Base-by-base conservation (phyloP, 257 asterid species). In the Osmanthus fragrans region DNA sequence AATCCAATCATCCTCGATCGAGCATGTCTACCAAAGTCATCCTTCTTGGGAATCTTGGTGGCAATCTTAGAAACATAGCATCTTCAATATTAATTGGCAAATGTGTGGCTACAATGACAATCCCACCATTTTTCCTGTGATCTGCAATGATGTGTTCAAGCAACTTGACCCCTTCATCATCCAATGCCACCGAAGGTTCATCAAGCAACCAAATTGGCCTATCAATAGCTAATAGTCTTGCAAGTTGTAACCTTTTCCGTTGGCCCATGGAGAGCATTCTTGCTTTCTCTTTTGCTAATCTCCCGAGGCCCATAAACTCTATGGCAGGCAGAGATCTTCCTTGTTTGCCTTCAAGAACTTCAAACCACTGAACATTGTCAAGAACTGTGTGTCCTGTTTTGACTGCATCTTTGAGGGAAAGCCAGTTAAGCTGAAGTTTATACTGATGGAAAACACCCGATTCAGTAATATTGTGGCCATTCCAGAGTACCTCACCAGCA, bases 191-290 rank as follows among this genome's bases (percentile, higher is more conserved):
- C 0, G 97, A 90, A 68, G 97, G 98, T 80, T 92, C 98, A 74
- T 94, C 98, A 1, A 94, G 92, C 87, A 92, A 79, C 98, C 98
- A 94, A 76, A 90, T 92, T 0, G 92, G 98, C 70, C 96, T 84
- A 78, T 92, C 97, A 27, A 94, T 89, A 4, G 98, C 98, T 82
- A 92, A 79, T 27, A 94, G 47, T 80, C 98, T 86, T 0, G 96
- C 98, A 4, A 94, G 91, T 75, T 92, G 96, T 82, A 94, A 73
- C 85, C 97, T 86, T 75, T 94, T 92, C 77, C 92, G 42, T 76
- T 92, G 96, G 32, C 97, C 98, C 96, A 88, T 89, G 9, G 98
- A 94, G 10, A 93, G 91, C 91, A 89, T 90, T 73, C 94, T 86
- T 68, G 97, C 76, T 81, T 93, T 93, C 73, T 93, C 98, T 1